Percentiles rank a stretch among this genome's conserved stretches.
phyloP scores from a whole-genome alignment of 108 stramenopile species.

The Fragilaria radians region DNA sequence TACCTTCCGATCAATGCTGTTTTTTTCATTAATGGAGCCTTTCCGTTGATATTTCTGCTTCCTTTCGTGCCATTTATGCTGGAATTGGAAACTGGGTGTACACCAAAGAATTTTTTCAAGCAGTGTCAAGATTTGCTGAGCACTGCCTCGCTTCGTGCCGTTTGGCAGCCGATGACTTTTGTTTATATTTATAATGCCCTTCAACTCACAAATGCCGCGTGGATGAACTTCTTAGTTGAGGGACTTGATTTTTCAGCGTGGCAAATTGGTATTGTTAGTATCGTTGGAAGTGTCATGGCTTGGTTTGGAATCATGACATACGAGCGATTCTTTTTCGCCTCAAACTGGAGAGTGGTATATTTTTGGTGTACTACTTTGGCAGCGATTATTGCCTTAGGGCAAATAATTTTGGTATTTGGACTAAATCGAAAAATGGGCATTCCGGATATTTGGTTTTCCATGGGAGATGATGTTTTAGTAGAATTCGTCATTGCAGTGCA shows the following conservation, averaged over 20 bases:
- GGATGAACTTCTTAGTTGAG: conserved; percentile 58
- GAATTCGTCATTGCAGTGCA: conserved; percentile 61
- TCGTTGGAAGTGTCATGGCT: conserved; percentile 46
- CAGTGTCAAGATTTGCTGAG: conserved; percentile 46
- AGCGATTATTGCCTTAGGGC: conserved; percentile 44
- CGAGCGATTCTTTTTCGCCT: conserved; percentile 59
- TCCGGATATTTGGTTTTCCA: conserved; percentile 43
- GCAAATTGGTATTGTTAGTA: conserved; percentile 46
- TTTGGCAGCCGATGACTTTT: conserved; percentile 75
- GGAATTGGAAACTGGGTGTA: conserved; percentile 20
- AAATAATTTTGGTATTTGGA: conserved; percentile 59
- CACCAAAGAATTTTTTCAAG: conserved; percentile 16
- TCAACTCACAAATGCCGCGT: conserved; percentile 62
- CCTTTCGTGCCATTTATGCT: conserved; percentile 31
- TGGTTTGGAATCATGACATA: conserved; percentile 61
- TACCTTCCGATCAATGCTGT: conserved; percentile 36
- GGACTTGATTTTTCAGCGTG: conserved; percentile 45
- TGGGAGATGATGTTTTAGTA: conserved; percentile 65
- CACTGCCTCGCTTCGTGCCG: conserved; percentile 49
- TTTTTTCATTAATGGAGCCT: conserved; percentile 41
- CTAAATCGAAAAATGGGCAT: conserved; percentile 37
- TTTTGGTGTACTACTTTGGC: conserved; percentile 48
- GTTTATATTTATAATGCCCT: conserved; percentile 67
- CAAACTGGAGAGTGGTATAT: conserved; percentile 58
- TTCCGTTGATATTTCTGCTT: conserved; percentile 36